Evolutionary conservation across 345 rosid genomes (phyloP), one percentile per base, ranked within the genome.

Genomic region (Bretschneidera sinensis): DNA sequence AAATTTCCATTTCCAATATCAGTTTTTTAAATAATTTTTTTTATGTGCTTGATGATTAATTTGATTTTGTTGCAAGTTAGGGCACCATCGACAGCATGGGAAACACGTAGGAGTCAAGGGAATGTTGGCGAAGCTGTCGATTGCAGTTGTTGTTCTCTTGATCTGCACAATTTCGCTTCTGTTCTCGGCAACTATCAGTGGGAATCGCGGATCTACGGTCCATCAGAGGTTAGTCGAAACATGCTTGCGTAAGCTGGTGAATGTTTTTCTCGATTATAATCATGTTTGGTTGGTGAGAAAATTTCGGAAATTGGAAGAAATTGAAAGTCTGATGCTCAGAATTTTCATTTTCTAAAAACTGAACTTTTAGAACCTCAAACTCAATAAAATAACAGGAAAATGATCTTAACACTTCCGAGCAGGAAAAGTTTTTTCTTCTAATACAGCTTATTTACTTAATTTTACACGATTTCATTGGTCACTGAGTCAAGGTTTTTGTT

Each of bases 111-210:
- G 80, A 66, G 50, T 78, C 25, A 92, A 68, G 65, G 95, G 92
- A 51, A 68, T 77, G 72, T 23, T 84, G 22, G 80, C 68, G 45
- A 87, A 89, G 78, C 60, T 92, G 6, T 74, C 86, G 39, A 65
- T 92, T 61, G 89, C 83, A 6, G 87, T 76, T 49, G 48, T 84
- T 10, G 88, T 87, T 43, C 76, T 87, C 62, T 77, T 85, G 81
- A 80, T 87, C 80, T 92, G 95, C 74, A 85, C 91, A 9, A 79
- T 92, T 16, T 85, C 88, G 6, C 55, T 85, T 22, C 78, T 87
- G 54, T 84, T 79, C 65, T 79, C 95, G 13, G 67, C 74, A 21
- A 76, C 86, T 24, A 73, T 73, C 60, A 71, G 75, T 58, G 75
- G 79, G 21, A 66, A 20, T 67, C 68, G 65, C 53, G 77, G 80